A percentile compares a stretch with the other conserved stretches of the same genome.
phyloP scores from a whole-genome alignment of 768 basidiomycete species.

The Lactarius hatsudake region DNA sequence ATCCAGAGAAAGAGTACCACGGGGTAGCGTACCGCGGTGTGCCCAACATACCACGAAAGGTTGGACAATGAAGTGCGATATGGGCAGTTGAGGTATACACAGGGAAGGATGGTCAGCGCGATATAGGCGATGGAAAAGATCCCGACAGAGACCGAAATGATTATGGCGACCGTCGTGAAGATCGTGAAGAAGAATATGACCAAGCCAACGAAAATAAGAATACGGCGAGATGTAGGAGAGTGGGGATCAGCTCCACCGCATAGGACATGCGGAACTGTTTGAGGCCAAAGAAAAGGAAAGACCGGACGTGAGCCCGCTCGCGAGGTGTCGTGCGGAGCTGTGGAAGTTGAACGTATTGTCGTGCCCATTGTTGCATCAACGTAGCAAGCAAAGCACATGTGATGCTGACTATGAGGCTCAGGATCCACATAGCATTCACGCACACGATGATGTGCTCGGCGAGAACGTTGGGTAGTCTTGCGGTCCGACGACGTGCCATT shows the following conservation, averaged over 20 bases:
- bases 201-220: constrained; percentile 24
- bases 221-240: constrained; percentile 20
- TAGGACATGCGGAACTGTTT: background rate
- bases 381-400: constrained; percentile 18
- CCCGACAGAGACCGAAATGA: background rate
- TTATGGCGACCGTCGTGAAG: constrained; percentile 8
- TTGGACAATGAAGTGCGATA: constrained; percentile 21
- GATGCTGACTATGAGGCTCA: constrained; percentile 21
- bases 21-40: background rate
- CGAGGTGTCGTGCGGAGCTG: background rate
- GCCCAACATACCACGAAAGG: constrained; percentile 5
- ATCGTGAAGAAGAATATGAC: constrained; percentile 10
- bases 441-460: background rate
- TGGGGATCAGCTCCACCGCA: constrained; percentile 10
- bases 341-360: constrained; percentile 12
- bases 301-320: constrained; percentile 13
- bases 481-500: background rate
- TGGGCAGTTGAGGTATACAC: background rate
- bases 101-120: constrained; percentile 10
- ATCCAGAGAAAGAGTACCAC: background rate
- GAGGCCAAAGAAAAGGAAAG: constrained; percentile 20
- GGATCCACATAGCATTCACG: constrained; percentile 20
- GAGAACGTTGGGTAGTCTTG: background rate
- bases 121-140: constrained; percentile 9
- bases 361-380: constrained; percentile 20